These are phyloP conservation scores for Tetragonia tetragonoides DNA, from an alignment of 148 eudicot species.

Conservation along the genomic window DNA sequence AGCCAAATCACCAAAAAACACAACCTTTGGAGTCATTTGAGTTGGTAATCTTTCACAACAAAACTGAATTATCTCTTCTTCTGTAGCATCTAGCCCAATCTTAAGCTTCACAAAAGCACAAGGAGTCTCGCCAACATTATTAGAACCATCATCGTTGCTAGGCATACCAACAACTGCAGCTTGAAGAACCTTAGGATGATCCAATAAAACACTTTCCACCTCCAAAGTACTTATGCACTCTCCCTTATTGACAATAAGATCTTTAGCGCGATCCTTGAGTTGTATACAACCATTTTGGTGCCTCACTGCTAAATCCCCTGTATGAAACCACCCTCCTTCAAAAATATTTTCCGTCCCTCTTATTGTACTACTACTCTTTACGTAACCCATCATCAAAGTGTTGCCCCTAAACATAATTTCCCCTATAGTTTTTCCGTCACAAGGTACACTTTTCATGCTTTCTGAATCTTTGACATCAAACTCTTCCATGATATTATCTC, in stretches of 20 bases:
- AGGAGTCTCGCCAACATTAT: conserved; percentile 4
- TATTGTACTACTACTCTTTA: neutral
- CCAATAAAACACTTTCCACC: conserved; percentile 18
- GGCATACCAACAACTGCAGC: conserved; percentile 27
- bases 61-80: conserved; percentile 14
- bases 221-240: conserved; percentile 21
- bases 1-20: conserved; percentile 24
- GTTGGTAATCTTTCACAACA: conserved; percentile 12
- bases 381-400: conserved; percentile 22
- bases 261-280: conserved; percentile 20
- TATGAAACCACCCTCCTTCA: conserved; percentile 23
- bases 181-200: conserved; percentile 21
- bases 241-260: conserved; percentile 11
- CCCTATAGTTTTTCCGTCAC: conserved; percentile 24
- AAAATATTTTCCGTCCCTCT: conserved; percentile 4
- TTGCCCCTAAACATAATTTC: conserved; percentile 30
- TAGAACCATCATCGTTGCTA: neutral
- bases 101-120: conserved; percentile 24
- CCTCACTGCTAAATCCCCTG: conserved; percentile 18
- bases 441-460: conserved; percentile 24
- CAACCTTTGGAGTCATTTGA: conserved; percentile 17
- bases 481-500: conserved; percentile 19
- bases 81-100: conserved; percentile 14
- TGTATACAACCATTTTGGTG: conserved; percentile 15
- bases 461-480: conserved; percentile 24